phyloP scores from a whole-genome alignment of 495 filamentous ascomycete genomes.

The Podospora pseudocomata region DNA sequence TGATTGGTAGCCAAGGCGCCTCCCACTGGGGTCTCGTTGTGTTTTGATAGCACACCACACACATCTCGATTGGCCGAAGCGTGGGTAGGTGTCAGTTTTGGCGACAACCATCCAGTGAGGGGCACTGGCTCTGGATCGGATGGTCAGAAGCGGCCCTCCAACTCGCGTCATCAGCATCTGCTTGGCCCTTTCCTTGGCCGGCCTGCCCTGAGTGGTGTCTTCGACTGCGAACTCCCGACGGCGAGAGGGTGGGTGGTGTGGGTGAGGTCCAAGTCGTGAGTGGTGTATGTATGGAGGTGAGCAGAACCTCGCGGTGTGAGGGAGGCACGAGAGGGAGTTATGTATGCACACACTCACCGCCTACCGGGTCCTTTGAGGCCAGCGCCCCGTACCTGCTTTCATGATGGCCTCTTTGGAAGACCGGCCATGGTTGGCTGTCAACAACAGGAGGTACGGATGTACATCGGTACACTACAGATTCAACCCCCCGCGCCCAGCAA shows the following conservation, averaged over 20 bases:
- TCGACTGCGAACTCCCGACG: neutral
- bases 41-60: neutral
- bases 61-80: neutral
- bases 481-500: neutral
- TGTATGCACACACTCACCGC: neutral
- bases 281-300: neutral
- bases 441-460: neutral
- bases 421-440: constrained; percentile 5
- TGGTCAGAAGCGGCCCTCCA: neutral
- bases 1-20: constrained; percentile 1
- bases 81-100: neutral
- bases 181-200: neutral
- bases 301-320: neutral
- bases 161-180: neutral
- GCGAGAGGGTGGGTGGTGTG: neutral
- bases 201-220: neutral
- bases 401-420: constrained; percentile 4
- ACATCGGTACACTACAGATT: neutral
- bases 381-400: constrained; percentile 25
- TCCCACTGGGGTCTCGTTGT: neutral
- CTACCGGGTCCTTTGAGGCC: constrained; percentile 7
- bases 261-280: neutral
- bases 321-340: neutral
- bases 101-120: constrained; percentile 4
- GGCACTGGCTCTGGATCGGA: constrained; percentile 3